Base-by-base conservation (phyloP, 2,329 filamentous ascomycete species). In the Chaetoscypha palmicola region DNA sequence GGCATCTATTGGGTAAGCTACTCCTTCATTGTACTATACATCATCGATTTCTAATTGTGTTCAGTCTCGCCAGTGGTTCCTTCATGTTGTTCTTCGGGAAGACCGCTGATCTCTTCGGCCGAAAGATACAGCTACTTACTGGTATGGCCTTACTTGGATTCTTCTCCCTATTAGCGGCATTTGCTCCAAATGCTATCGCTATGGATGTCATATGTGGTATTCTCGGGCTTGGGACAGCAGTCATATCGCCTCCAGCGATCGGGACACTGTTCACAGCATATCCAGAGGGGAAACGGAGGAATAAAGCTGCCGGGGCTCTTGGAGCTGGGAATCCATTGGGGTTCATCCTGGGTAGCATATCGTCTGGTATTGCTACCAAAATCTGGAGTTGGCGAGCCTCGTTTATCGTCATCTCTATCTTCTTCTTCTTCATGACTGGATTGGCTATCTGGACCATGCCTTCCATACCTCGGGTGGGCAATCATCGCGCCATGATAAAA, bases 71-170 rank as follows among this genome's bases (percentile, higher is more conserved):
- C 1, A 76, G 76, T 26, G 80, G 80, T 5, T 72, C 80, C 0
- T 77, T 85, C 53, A 70, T 86, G 49, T 69, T 86, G 7, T 74
- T 79, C 53, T 81, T 85, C 47, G 81, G 79, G 30, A 76, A 76
- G 52, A 64, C 83, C 5, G 78, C 80, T 2, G 81, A 85, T 56
- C 66, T 83, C 34, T 77, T 84, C 37, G 81, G 79, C n/a, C 71
- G 79, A 24, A 79, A 77, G 52, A 52, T 64, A 0, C 68, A 83
- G 58, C 79, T 83, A 55, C 69, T 83, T 14, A 61, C 64, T 8
- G 79, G 77, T 35, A 72, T 83, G 66, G 70, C 69, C 12, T 67
- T 75, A 16, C 82, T 81, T 57, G 70, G 73, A 3, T 61, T 77
- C 19, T 72, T 79, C 48, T 65, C 72, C 2, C 62, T 84, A 26